These are phyloP conservation scores for Amylostereum areolatum DNA, from an alignment of 1,284 basidiomycete genomes.

Conservation along the genomic window DNA sequence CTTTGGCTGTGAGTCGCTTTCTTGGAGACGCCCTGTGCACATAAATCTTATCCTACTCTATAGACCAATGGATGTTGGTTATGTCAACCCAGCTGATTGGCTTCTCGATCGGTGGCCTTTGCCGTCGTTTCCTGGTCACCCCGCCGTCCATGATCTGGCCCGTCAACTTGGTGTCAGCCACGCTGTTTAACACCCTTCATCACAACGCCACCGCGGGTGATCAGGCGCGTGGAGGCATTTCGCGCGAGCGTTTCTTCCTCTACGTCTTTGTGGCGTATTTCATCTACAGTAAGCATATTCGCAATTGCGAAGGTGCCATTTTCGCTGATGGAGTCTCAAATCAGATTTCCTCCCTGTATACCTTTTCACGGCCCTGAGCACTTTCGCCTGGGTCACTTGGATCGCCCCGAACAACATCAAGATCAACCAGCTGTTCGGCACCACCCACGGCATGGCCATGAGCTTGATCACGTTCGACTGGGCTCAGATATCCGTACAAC, in stretches of 20 bases:
- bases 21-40: slow-evolving; percentile 15
- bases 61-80: slow-evolving; percentile 67
- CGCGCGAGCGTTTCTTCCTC: slow-evolving; percentile 69
- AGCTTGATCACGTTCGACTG: slow-evolving; percentile 64
- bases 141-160: slow-evolving; percentile 96
- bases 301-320: not conserved
- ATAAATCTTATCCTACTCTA: slow-evolving; percentile 1
- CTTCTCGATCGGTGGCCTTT: slow-evolving; percentile 79
- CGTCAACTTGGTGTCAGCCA: slow-evolving; percentile 71
- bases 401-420: slow-evolving; percentile 63
- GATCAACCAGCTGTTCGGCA: slow-evolving; percentile 76
- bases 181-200: slow-evolving; percentile 78
- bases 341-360: slow-evolving; percentile 60
- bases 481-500: slow-evolving; percentile 53
- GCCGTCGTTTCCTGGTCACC: slow-evolving; percentile 71
- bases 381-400: slow-evolving; percentile 69
- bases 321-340: not conserved
- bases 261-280: slow-evolving; percentile 50
- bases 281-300: slow-evolving; percentile 40
- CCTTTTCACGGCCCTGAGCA: slow-evolving; percentile 45
- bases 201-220: slow-evolving; percentile 57
- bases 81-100: slow-evolving; percentile 69
- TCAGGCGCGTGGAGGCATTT: slow-evolving; percentile 59
- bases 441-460: slow-evolving; percentile 67
- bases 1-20: slow-evolving; percentile 43